A percentile compares a stretch with the other conserved stretches of the same genome.
These are phyloP conservation scores for Stramenopiles sp. DNA, from an alignment of 352 stramenopile genomes.

Conservation along the genomic window DNA sequence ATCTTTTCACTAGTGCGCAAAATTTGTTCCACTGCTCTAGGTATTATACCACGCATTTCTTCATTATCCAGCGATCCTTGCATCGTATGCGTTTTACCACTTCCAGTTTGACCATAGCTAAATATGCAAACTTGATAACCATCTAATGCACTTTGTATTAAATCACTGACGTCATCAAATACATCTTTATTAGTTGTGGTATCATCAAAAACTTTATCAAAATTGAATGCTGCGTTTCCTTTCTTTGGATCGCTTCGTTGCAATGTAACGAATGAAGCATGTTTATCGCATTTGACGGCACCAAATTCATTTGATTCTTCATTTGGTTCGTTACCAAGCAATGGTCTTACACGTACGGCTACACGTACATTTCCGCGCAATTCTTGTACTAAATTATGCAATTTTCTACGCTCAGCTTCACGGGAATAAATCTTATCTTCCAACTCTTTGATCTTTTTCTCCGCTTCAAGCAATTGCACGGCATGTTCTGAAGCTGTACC, in stretches of 20 bases:
- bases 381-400: conserved; percentile 99
- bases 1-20: conserved; percentile 45
- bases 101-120: conserved; percentile 89
- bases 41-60: conserved; percentile 19
- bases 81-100: conserved; percentile 90
- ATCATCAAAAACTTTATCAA: conserved; percentile 9
- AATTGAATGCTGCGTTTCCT: background rate
- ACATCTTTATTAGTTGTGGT: background rate
- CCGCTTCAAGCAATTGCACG: background rate
- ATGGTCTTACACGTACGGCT: conserved; percentile 74
- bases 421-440: conserved; percentile 1
- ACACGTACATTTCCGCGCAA: conserved; percentile 96
- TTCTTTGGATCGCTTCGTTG: background rate
- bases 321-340: conserved; percentile 26
- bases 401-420: conserved; percentile 40
- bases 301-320: background rate
- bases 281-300: background rate
- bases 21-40: conserved; percentile 28
- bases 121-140: conserved; percentile 98
- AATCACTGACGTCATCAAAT: conserved; percentile 46
- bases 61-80: conserved; percentile 26
- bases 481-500: conserved; percentile 1
- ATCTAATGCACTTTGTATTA: conserved; percentile 76
- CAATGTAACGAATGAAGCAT: background rate
- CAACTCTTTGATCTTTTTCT: conserved; percentile 8